Evolutionary conservation across 2,329 filamentous ascomycete genomes (phyloP), one percentile per base, ranked within the genome.

Genomic region (Penicillium sp.): DNA sequence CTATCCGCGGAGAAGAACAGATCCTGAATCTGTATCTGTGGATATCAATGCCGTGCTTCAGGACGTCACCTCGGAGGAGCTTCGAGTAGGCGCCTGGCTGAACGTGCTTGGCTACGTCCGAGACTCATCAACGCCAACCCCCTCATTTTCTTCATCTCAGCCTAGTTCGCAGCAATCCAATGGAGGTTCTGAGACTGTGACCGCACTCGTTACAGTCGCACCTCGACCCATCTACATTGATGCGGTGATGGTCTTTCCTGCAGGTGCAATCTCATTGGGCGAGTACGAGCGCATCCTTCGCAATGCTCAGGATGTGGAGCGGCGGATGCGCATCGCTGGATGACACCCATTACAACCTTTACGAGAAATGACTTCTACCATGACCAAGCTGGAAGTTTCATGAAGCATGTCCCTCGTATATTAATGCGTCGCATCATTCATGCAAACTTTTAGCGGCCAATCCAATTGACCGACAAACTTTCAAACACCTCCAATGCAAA

Each of bases 31-130:
- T 51, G 88, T 86, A 1, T 72, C 80, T 39, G 90, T 96, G 38
- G 86, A 95, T 69, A 83, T 96, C 60, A 83, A 85, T 54, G 84
- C 93, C 64, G 75, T 96, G 2, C 82, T 96, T 5, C 83, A 88
- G 68, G 82, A 79, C 10, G 77, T 95, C 59, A 85, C 84, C 20
- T 76, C 83, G 22, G 83, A 88, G 57, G 82, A 90, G 53, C 83
- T 90, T 54, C 83, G 87, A 53, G 78, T 90, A 28, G 94, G 94
- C n/a, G 84, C 89, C 60, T 97, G 93, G 92, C 76, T 97, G 52
- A 96, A 97, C 72, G 83, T 97, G 3, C 85, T 97, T 65, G 94
- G 93, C 5, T 96, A 96, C 73, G 81, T 93, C 60, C 82, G 80
- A 42, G 72, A 72, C 45, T 43, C 42, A 11, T n/a, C 34, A 7